These are phyloP conservation scores for Papilionanthe hybrid DNA, from an alignment of 116 monocot species.

Conservation along the genomic window DNA sequence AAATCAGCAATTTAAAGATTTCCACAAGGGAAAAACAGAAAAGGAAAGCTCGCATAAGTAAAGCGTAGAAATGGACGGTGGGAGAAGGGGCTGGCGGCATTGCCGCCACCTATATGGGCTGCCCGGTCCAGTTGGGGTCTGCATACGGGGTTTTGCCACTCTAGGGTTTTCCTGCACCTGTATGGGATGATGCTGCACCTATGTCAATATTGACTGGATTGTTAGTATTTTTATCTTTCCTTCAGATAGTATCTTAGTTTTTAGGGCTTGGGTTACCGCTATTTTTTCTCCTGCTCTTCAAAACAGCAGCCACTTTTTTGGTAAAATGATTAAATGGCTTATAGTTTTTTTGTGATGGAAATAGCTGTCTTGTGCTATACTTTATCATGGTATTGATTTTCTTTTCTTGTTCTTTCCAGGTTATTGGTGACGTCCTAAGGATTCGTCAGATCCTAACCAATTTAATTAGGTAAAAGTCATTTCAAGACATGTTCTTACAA, in stretches of 20 bases:
- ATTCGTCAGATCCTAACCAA: constrained; percentile 83
- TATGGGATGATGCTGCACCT: too few species aligned
- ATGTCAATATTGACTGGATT: not conserved
- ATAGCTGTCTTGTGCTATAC: not conserved
- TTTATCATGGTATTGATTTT: not conserved
- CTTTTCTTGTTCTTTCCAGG: constrained; percentile 26
- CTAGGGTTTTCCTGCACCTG: too few species aligned
- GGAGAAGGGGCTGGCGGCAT: too few species aligned
- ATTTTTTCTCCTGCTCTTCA: too few species aligned
- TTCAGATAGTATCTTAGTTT: not conserved
- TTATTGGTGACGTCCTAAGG: constrained; percentile 71
- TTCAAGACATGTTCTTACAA: not conserved
- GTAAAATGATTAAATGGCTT: not conserved
- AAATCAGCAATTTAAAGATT: too few species aligned
- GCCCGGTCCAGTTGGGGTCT: too few species aligned
- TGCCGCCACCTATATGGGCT: too few species aligned
- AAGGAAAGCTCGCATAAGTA: too few species aligned
- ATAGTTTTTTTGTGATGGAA: not conserved
- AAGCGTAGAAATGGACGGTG: too few species aligned
- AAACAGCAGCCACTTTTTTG: not conserved
- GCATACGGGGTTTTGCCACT: too few species aligned
- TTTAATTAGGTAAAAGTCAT: constrained; percentile 50
- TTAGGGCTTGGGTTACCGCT: not conserved
- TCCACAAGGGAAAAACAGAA: too few species aligned
- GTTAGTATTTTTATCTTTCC: not conserved